Conservation (phyloP, 768 basidiomycete genomes). For the Tulasnella sp. region DNA sequence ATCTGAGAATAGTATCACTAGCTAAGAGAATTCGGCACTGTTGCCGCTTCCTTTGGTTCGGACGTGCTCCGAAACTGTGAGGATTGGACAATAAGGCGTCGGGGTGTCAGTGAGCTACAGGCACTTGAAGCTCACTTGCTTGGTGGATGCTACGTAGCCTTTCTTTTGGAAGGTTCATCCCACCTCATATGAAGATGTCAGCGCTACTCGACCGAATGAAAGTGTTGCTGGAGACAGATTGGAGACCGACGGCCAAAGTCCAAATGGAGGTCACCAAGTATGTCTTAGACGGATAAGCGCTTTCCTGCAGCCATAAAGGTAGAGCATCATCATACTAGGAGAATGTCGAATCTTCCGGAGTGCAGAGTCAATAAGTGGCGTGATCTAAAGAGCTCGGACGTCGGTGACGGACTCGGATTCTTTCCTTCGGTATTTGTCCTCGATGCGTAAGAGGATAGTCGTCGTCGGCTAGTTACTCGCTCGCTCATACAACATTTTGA, state of each 20-base stretch:
- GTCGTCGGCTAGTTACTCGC: neutral
- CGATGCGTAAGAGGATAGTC: neutral
- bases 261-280: neutral
- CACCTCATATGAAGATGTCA: conserved; percentile 10
- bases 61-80: too few species aligned
- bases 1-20: too few species aligned
- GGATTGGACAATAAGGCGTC: too few species aligned
- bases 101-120: too few species aligned
- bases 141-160: neutral
- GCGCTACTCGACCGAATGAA: neutral
- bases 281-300: neutral
- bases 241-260: neutral
- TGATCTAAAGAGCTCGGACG: neutral
- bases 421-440: neutral
- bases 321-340: neutral
- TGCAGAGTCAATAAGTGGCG: too few species aligned
- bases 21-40: too few species aligned
- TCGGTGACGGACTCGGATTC: neutral
- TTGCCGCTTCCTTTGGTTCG: too few species aligned
- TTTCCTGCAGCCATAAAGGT: neutral
- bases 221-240: neutral
- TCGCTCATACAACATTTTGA: too few species aligned
- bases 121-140: too few species aligned
- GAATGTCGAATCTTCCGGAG: too few species aligned
- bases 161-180: conserved; percentile 3